phyloP scores from a whole-genome alignment of 2,329 filamentous ascomycete genomes.

The Clonostachys rhizophaga region DNA sequence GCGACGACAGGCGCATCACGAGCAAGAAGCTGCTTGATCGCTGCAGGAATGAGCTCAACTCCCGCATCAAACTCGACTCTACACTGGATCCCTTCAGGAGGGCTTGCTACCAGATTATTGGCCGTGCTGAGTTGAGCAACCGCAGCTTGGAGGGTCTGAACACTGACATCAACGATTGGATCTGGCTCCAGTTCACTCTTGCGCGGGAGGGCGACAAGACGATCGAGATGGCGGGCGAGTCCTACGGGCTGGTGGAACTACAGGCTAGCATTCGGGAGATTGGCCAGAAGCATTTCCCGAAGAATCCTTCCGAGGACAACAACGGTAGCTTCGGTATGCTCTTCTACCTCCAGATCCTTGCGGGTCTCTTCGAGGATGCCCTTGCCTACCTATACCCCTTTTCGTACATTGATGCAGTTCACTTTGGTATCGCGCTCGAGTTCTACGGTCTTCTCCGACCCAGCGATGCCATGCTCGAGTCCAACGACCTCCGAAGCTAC shows the following conservation, averaged over 20 bases:
- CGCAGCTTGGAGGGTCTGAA: constrained; percentile 59
- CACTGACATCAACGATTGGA: constrained; percentile 65
- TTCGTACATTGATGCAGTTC: constrained; percentile 88
- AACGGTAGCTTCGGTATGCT: constrained; percentile 81
- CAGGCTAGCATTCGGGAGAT: constrained; percentile 82
- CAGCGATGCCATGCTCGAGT: constrained; percentile 70
- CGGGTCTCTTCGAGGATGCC: constrained; percentile 92
- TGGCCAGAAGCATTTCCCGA: constrained; percentile 84
- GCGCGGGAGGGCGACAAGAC: constrained; percentile 60
- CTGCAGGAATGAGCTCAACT: constrained; percentile 85
- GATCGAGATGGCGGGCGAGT: constrained; percentile 61
- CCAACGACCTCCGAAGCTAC: constrained; percentile 64
- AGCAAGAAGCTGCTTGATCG: constrained; percentile 76
- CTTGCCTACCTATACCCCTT: constrained; percentile 88
- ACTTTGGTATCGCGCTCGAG: constrained; percentile 85
- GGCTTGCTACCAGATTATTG: constrained; percentile 97
- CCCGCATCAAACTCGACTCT: constrained; percentile 76
- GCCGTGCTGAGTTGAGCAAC: constrained; percentile 66
- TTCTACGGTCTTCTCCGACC: constrained; percentile 89
- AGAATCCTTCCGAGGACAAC: constrained; percentile 70
- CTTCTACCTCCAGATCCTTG: constrained; percentile 87
- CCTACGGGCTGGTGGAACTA: constrained; percentile 62
- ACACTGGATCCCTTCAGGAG: constrained; percentile 93
- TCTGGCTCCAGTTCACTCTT: constrained; percentile 69
- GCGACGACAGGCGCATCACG: constrained; percentile 67